Evolutionary conservation across 345 rosid genomes (phyloP).

Genomic region (Hypericum perforatum): DNA sequence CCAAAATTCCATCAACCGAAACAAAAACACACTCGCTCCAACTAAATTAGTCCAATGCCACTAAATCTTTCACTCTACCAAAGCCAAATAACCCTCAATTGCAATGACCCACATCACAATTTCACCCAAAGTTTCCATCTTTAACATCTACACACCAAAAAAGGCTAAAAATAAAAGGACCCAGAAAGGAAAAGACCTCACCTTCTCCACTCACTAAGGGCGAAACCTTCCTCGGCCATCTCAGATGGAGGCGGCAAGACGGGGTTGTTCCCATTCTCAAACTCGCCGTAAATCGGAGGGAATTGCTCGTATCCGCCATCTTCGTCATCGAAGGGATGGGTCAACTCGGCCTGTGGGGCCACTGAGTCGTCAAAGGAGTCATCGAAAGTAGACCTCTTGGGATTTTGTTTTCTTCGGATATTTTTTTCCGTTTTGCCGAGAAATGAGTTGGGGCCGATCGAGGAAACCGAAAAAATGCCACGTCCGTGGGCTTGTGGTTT

Average conservation of each 20-base stretch:
- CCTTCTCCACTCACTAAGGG: conserved; percentile 86
- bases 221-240: conserved; percentile 53
- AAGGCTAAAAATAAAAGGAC: not conserved
- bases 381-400: conserved; percentile 29
- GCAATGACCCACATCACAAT: not conserved
- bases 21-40: not conserved
- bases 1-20: not conserved
- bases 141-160: not conserved
- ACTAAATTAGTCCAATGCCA: not conserved
- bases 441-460: too few species aligned
- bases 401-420: not conserved
- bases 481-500: too few species aligned
- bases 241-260: conserved; percentile 45
- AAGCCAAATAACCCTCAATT: not conserved
- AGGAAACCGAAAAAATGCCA: too few species aligned
- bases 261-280: conserved; percentile 43
- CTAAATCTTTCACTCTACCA: not conserved
- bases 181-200: conserved; percentile 17
- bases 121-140: not conserved
- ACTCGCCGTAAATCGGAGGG: conserved; percentile 22
- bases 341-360: conserved; percentile 14
- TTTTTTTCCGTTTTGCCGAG: too few species aligned
- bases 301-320: conserved; percentile 15
- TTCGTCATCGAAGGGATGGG: conserved; percentile 25
- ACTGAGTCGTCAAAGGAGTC: conserved; percentile 35